These are phyloP conservation scores for Phytophthora brassicae DNA, from an alignment of 352 stramenopile genomes.

Conservation along the genomic window DNA sequence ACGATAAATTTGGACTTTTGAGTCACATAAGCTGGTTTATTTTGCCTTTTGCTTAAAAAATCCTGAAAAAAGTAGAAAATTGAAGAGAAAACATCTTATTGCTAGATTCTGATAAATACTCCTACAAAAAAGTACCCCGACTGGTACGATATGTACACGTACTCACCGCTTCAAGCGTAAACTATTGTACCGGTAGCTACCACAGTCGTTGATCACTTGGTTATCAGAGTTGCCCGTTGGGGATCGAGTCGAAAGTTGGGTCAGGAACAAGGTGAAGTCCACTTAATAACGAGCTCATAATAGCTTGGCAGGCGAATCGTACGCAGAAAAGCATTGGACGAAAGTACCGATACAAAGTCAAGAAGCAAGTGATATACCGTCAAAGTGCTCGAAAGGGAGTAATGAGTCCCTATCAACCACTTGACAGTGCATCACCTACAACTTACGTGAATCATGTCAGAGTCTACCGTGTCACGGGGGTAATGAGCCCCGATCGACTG, in stretches of 20 bases:
- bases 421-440: constrained; percentile 7
- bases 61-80: too few species aligned
- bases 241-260: constrained; percentile 5
- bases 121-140: constrained; percentile 39
- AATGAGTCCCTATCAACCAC: constrained; percentile 30
- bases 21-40: too few species aligned
- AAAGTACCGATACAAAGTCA: constrained; percentile 13
- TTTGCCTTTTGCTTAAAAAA: too few species aligned
- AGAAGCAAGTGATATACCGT: constrained; percentile 6
- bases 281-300: neutral
- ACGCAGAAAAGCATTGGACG: constrained; percentile 1
- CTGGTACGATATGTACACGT: constrained; percentile 33
- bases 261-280: neutral
- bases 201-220: too few species aligned
- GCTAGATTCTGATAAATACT: constrained; percentile 40
- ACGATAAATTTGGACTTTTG: too few species aligned
- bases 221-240: neutral
- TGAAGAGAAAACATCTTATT: constrained; percentile 20
- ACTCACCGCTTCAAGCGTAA: constrained; percentile 13
- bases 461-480: constrained; percentile 27
- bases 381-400: constrained; percentile 23
- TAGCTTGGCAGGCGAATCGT: too few species aligned
- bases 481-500: constrained; percentile 40
- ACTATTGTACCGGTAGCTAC: too few species aligned
- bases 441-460: constrained; percentile 19